Base-by-base conservation (phyloP, 2,329 filamentous ascomycete genomes). In the Ilyonectria sp. region DNA sequence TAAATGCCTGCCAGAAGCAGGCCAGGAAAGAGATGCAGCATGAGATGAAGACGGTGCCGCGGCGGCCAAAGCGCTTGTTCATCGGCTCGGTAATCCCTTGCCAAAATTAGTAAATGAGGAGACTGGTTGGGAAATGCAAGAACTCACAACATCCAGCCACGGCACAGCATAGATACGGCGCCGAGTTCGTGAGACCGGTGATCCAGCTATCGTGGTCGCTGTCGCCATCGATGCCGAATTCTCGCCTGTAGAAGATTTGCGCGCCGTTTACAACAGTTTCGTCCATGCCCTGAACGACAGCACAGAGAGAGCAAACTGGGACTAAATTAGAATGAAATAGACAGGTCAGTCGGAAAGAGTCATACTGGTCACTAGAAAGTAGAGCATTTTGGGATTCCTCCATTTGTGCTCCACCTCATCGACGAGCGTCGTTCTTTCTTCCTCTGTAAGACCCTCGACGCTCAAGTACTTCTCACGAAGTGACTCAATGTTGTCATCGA, bases 11-110 rank as follows among this genome's bases (percentile, higher is more conserved):
- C 80, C 84, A 86, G 71, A 89, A 86, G 69, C 86, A 87, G 17
- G 88, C 83, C 2, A 85, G 64, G 15, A 86, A 84, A 0, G 90
- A 90, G 71, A 93, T 85, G 33, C 87, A 79, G 71, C 91, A 93
- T 7, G 90, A 89, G 40, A 93, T 82, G 76, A 93, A 93, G 55
- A 93, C 90, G 2, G 91, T 93, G 13, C 92, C 92, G 2, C 91
- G 86, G 55, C 92, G 89, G 13, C 92, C 93, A 69, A 94, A 91
- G 67, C 76, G 82, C 62, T 90, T 87, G 80, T 94, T 94, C 79
- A 94, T 86, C 1, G 92, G 92, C 43, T 91, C 89, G 0, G 91
- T 93, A 53, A 79, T 70, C 76, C 71, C 71, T 68, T 23, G 33
- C 23, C 10, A 44, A 31, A 17, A 33, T 23, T 19, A 11, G n/a